Evolutionary conservation across 768 basidiomycete species (phyloP).

Genomic region (Pisolithus marmoratus): DNA sequence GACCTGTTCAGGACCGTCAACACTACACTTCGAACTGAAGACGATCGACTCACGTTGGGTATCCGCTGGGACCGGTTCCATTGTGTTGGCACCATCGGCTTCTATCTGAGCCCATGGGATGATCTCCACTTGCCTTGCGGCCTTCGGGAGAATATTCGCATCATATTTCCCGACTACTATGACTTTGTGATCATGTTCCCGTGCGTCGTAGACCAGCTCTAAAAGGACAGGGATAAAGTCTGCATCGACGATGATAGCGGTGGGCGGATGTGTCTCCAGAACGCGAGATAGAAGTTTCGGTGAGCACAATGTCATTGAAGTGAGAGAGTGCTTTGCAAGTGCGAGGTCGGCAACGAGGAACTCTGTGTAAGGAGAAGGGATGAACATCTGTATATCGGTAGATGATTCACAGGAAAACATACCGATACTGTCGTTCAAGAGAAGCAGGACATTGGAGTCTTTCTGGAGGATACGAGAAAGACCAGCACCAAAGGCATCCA

Average conservation of each 20-base stretch:
- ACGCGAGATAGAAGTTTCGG: constrained; percentile 57
- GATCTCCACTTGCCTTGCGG: constrained; percentile 50
- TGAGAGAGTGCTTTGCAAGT: constrained; percentile 62
- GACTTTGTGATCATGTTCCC: constrained; percentile 50
- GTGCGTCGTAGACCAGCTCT: constrained; percentile 62
- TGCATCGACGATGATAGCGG: constrained; percentile 69
- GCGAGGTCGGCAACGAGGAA: constrained; percentile 79
- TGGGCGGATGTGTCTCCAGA: constrained; percentile 58
- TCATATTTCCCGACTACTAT: constrained; percentile 68
- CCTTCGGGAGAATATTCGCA: constrained; percentile 38
- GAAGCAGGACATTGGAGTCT: constrained; percentile 64
- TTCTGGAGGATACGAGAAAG: constrained; percentile 51
- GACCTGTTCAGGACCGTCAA: constrained; percentile 8
- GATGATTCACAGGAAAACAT: constrained; percentile 10
- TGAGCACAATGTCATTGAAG: constrained; percentile 60
- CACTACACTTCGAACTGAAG: neutral
- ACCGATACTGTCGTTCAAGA: constrained; percentile 80
- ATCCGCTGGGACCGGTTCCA: constrained; percentile 37
- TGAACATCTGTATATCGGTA: neutral
- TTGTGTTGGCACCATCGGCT: constrained; percentile 50
- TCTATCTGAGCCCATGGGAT: constrained; percentile 68
- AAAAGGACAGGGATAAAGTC: constrained; percentile 63
- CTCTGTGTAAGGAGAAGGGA: constrained; percentile 37
- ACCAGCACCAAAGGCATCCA: constrained; percentile 70
- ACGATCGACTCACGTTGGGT: constrained; percentile 44